These are phyloP conservation scores for Hypoxylon fuscum DNA, from an alignment of 495 filamentous ascomycete species.

Conservation along the genomic window DNA sequence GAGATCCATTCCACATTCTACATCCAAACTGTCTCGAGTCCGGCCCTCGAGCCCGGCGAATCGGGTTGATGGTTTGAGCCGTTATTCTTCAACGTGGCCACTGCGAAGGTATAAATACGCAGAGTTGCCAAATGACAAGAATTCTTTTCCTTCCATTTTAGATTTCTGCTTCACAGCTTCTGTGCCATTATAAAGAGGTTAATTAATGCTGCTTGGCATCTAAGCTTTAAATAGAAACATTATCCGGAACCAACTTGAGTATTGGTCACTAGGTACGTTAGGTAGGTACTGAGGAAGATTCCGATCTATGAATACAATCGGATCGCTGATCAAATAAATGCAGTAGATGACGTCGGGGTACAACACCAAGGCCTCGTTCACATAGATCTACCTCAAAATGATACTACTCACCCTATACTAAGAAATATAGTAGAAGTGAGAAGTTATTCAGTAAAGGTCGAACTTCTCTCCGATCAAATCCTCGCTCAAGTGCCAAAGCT, in stretches of 20 bases:
- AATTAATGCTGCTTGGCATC: slow-evolving; percentile 16
- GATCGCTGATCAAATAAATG: not conserved
- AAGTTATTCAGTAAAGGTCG: slow-evolving; percentile 15
- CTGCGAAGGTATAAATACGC: slow-evolving; percentile 66
- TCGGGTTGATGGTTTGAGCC: slow-evolving; percentile 60
- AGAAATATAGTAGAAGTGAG: too few relatives aligned
- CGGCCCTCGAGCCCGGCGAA: slow-evolving; percentile 43
- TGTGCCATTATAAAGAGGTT: slow-evolving; percentile 9
- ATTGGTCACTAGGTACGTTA: too few relatives aligned
- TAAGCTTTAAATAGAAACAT: slow-evolving; percentile 28
- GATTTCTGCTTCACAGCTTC: slow-evolving; percentile 11
- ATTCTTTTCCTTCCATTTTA: slow-evolving; percentile 9
- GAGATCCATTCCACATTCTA: slow-evolving; percentile 73
- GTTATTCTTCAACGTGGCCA: slow-evolving; percentile 69
- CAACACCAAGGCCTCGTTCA: not conserved
- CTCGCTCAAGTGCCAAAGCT: slow-evolving; percentile 46
- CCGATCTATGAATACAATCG: too few relatives aligned
- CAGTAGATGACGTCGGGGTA: slow-evolving; percentile 8
- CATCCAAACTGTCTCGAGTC: slow-evolving; percentile 75
- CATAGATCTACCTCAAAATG: too few relatives aligned
- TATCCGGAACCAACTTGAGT: slow-evolving; percentile 4
- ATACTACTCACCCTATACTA: too few relatives aligned
- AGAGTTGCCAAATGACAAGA: slow-evolving; percentile 12
- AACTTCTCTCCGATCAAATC: slow-evolving; percentile 44
- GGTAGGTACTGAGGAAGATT: too few relatives aligned